Evolutionary conservation across 352 stramenopile species (phyloP), one percentile per base, ranked within the genome.

Genomic region (Lagenidium sp.): DNA sequence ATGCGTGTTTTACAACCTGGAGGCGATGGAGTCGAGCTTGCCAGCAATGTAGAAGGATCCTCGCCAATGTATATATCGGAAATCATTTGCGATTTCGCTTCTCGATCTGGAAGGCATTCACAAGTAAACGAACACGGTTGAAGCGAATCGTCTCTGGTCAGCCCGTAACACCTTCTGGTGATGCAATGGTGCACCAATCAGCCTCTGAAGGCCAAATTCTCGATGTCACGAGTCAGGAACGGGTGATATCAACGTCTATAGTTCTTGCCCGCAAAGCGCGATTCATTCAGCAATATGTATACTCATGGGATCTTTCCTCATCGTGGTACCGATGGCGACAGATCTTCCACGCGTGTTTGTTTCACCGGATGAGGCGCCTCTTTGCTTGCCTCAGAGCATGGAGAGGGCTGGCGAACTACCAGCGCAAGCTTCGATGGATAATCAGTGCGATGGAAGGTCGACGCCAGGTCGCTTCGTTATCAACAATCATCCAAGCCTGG

Each of bases 311-410:
- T 12, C 23, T 63, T 12, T 40, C 42, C 6, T 45, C 48, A 24
- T 50, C 62, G 7, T 87, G 74, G 74, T 61, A 65, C 36, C 60
- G 63, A 1, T 87, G 74, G 71, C 58, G 74, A 4, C 64, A 70
- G 28, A 38, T 63, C 23, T 87, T 83, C 41, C 74, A 87, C 42
- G 68, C 74, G 2, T 42, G 63, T 19, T 44, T 85, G 18, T 87
- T 85, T 44, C 69, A 69, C 40, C 59, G 74, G 0, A 63, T 87
- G 26, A 68, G 68, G 6, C 42, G 36, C 4, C 35, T 71, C 2
- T 57, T 80, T 19, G 31, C 41, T 4, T 32, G 52, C 21, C 71
- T 78, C 6, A 29, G 50, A 2, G 32, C 1, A 11, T 84, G 70
- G 74, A 56, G 65, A 12, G 12, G 25, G 20, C 65, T 57, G 42